Conservation (phyloP, 345 rosid genomes). For the Ceriops tagal region DNA sequence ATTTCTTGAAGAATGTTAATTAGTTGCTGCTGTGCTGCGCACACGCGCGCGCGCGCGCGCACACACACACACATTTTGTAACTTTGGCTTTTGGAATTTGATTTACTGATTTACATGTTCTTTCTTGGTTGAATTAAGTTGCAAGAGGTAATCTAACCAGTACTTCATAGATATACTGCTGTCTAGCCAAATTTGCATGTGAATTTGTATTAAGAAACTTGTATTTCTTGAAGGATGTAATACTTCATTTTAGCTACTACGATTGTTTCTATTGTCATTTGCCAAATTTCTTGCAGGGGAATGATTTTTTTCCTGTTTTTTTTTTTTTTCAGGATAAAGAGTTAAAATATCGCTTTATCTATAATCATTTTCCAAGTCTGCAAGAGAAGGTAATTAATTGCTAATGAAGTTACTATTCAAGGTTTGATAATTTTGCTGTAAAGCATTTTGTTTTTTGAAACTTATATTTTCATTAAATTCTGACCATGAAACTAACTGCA, state of each 20-base stretch:
- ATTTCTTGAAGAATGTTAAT: not conserved
- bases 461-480: too few relatives aligned
- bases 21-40: not conserved
- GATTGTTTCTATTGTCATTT: not conserved
- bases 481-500: too few relatives aligned
- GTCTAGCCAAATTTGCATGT: not conserved
- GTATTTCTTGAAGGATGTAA: not conserved
- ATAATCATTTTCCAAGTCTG: slow-evolving; percentile 81
- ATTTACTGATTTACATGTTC: too few relatives aligned
- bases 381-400: slow-evolving; percentile 61
- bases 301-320: not conserved
- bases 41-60: accelerated
- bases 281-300: not conserved
- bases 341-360: slow-evolving; percentile 80
- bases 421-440: slow-evolving; percentile 3
- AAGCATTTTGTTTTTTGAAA: not conserved
- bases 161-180: too few relatives aligned
- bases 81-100: not conserved
- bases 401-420: slow-evolving; percentile 23
- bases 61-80: not conserved
- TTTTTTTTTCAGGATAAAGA: slow-evolving; percentile 71
- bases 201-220: not conserved
- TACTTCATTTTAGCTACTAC: not conserved
- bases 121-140: too few relatives aligned
- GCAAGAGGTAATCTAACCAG: too few relatives aligned